Evolutionary conservation across 441 rosid genomes (phyloP).

Genomic region (Populus hybrid): DNA sequence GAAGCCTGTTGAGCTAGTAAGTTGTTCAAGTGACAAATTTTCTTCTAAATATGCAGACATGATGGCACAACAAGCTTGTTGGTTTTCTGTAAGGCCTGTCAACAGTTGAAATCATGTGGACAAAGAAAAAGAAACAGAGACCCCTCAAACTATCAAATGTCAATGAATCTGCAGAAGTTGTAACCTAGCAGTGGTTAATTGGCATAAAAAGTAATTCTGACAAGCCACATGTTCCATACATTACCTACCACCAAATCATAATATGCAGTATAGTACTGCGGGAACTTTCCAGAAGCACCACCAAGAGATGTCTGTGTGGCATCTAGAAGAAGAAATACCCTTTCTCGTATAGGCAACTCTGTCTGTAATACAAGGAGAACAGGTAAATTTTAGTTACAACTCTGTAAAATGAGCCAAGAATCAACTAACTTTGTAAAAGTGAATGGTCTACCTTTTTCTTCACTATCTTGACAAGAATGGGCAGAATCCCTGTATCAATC

Average conservation of each 20-base stretch:
- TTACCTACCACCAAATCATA: constrained; percentile 91
- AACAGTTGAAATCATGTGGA: not conserved
- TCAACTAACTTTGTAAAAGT: not conserved
- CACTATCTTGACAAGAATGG: constrained; percentile 86
- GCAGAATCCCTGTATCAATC: constrained; percentile 68
- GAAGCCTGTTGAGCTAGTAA: too few relatives aligned
- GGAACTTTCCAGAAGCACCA: constrained; percentile 87
- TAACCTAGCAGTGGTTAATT: not conserved
- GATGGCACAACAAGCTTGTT: not conserved
- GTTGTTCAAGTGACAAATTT: too few relatives aligned
- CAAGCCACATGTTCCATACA: constrained; percentile 4
- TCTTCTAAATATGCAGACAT: too few relatives aligned
- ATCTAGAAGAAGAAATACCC: constrained; percentile 94
- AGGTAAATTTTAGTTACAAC: not conserved
- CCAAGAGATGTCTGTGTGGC: constrained; percentile 96
- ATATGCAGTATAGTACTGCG: constrained; percentile 83
- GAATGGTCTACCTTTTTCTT: constrained; percentile 84
- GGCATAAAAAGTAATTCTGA: not conserved
- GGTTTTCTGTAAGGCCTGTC: not conserved
- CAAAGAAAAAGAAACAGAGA: not conserved
- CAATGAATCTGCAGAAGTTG: not conserved
- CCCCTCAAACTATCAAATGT: not conserved
- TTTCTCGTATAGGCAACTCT: constrained; percentile 86
- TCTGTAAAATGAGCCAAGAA: constrained; percentile 2
- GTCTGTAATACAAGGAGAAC: constrained; percentile 46